Percentiles rank a stretch among this genome's conserved stretches.
phyloP scores from a whole-genome alignment of 768 basidiomycete genomes.

The Collybiopsis luxurians region DNA sequence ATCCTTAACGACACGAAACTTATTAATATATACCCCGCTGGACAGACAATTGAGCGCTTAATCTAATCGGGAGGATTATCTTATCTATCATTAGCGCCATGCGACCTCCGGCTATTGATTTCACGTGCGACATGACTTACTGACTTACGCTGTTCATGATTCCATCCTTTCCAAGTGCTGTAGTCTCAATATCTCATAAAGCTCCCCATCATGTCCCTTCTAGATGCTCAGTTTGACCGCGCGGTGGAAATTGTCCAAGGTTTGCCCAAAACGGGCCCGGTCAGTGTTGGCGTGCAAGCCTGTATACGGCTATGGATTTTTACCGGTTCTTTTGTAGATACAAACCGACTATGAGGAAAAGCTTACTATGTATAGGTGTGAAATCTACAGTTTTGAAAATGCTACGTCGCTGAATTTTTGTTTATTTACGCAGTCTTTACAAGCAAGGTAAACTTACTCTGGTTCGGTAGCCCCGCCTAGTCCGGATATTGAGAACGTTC shows the following conservation, averaged over 20 bases:
- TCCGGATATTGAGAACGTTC: not conserved
- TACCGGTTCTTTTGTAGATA: slow-evolving; percentile 33
- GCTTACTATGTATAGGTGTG: slow-evolving; percentile 86
- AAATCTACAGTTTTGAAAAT: slow-evolving; percentile 2
- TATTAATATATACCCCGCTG: too few relatives aligned
- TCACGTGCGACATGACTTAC: too few relatives aligned
- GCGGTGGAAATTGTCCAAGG: slow-evolving; percentile 94
- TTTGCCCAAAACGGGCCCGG: slow-evolving; percentile 86
- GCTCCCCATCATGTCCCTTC: slow-evolving; percentile 30
- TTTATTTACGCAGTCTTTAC: slow-evolving; percentile 58
- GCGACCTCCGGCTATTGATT: too few relatives aligned
- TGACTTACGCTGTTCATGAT: too few relatives aligned
- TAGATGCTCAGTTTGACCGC: slow-evolving; percentile 86
- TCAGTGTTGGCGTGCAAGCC: not conserved
- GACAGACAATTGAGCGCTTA: too few relatives aligned
- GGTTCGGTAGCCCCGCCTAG: not conserved
- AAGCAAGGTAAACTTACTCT: slow-evolving; percentile 71
- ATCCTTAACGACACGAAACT: too few relatives aligned
- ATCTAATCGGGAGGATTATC: too few relatives aligned
- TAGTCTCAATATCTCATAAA: too few relatives aligned
- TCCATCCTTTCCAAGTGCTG: too few relatives aligned
- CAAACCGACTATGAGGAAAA: slow-evolving; percentile 97
- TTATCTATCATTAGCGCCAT: too few relatives aligned
- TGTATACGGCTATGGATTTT: not conserved
- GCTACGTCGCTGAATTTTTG: not conserved